phyloP scores from a whole-genome alignment of 352 stramenopile species.

The Phytophthora sp. region DNA sequence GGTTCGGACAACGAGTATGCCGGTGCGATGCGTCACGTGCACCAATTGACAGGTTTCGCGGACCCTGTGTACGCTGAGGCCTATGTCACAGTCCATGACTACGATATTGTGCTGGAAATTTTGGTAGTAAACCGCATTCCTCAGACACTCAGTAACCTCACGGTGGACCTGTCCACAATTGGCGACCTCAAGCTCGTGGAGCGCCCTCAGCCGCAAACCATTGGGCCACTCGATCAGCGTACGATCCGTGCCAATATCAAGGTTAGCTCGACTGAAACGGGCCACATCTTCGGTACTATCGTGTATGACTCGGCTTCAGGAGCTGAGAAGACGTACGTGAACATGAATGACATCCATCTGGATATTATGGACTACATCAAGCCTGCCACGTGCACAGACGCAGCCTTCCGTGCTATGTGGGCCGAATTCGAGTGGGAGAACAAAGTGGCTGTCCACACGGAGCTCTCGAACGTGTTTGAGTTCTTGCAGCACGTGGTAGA shows the following conservation, averaged over 20 bases:
- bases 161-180: conserved; percentile 99
- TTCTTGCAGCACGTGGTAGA: conserved; percentile 99
- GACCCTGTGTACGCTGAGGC: conserved; percentile 99
- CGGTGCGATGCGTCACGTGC: conserved; percentile 95
- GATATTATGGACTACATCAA: conserved; percentile 99
- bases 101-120: conserved; percentile 99
- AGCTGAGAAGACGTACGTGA: conserved; percentile 98
- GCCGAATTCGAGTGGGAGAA: conserved; percentile 99
- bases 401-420: conserved; percentile 99
- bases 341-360: conserved; percentile 99
- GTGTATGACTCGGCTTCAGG: conserved; percentile 97
- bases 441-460: conserved; percentile 98
- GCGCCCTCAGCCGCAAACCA: conserved; percentile 96
- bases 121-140: conserved; percentile 99
- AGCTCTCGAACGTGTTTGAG: conserved; percentile 97
- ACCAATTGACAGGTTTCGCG: conserved; percentile 99
- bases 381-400: conserved; percentile 92
- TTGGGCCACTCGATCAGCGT: conserved; percentile 97
- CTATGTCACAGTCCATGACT: conserved; percentile 99
- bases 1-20: conserved; percentile 83
- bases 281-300: conserved; percentile 99
- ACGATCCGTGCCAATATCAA: conserved; percentile 99
- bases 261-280: conserved; percentile 99
- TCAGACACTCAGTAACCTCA: conserved; percentile 98
- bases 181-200: conserved; percentile 99